phyloP scores from a whole-genome alignment of 495 filamentous ascomycete genomes.

The Umbilicaria muhlenbergii region DNA sequence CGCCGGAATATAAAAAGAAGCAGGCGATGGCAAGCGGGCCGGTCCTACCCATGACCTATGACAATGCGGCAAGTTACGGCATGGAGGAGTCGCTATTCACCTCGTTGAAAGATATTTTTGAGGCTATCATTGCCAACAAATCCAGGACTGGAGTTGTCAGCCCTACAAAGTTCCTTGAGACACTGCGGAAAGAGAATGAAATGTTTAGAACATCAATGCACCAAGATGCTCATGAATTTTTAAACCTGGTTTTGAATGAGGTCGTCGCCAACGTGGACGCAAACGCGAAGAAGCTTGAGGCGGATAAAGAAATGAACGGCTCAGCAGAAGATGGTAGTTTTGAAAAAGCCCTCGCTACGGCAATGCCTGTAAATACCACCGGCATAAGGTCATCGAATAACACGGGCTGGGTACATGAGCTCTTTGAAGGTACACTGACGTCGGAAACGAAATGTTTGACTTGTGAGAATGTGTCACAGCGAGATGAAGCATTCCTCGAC shows the following conservation, averaged over 20 bases:
- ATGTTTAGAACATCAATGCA: conserved; percentile 97
- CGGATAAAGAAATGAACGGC: conserved; percentile 28
- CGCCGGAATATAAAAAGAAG: conserved; percentile 95
- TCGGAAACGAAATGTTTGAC: conserved; percentile 95
- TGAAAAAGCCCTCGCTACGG: conserved; percentile 18
- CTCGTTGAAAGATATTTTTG: conserved; percentile 89
- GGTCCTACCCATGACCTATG: conserved; percentile 63
- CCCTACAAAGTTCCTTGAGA: conserved; percentile 83
- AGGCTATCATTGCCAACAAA: conserved; percentile 67
- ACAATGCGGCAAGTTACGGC: conserved; percentile 66
- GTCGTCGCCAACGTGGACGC: conserved; percentile 88
- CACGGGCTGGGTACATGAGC: conserved; percentile 88
- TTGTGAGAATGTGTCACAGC: conserved; percentile 86
- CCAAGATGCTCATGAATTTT: conserved; percentile 95
- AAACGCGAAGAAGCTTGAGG: conserved; percentile 45
- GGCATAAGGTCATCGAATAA: conserved; percentile 32
- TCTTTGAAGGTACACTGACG: conserved; percentile 88
- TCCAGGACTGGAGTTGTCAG: conserved; percentile 83
- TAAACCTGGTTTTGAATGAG: conserved; percentile 89
- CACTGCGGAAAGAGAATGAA: conserved; percentile 84
- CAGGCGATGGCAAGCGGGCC: conserved; percentile 76
- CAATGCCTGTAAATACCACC: conserved; percentile 29
- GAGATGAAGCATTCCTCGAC: conserved; percentile 91
- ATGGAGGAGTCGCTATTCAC: conserved; percentile 94
- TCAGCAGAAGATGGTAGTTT: conserved; percentile 19